Conservation (phyloP, 495 filamentous ascomycete species). For the Penicillium waksmanii region DNA sequence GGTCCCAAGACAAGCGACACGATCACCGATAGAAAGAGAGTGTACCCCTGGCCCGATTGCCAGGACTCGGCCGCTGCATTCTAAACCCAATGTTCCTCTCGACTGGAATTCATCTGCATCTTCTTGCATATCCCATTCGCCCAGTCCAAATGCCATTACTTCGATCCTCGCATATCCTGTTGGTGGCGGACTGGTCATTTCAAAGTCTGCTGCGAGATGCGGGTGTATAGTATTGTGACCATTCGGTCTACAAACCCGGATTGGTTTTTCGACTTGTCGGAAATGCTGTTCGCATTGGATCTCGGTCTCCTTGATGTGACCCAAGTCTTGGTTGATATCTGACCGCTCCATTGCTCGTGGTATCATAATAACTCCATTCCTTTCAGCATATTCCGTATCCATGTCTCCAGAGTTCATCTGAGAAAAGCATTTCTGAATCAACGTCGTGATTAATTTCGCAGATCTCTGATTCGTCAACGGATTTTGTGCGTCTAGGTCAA, state of each 20-base stretch:
- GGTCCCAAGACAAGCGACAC: constrained; percentile 42
- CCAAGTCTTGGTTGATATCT: constrained; percentile 14
- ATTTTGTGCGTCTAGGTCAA: constrained; percentile 29
- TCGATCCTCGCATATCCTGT: constrained; percentile 32
- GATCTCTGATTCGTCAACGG: constrained; percentile 3
- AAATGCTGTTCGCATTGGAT: constrained; percentile 17
- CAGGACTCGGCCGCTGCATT: constrained; percentile 49
- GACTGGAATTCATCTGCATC: constrained; percentile 25
- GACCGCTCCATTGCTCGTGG: constrained; percentile 28
- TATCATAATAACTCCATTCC: constrained; percentile 22
- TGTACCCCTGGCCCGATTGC: constrained; percentile 29
- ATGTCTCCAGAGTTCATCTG: neutral
- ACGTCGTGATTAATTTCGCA: constrained; percentile 13
- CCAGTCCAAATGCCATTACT: constrained; percentile 41
- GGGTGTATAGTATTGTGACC: neutral
- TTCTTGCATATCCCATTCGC: constrained; percentile 39
- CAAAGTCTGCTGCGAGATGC: constrained; percentile 11
- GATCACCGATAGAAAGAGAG: constrained; percentile 45
- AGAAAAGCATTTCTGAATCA: constrained; percentile 25
- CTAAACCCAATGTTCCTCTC: constrained; percentile 38
- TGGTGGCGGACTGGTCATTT: constrained; percentile 6
- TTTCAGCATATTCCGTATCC: constrained; percentile 33
- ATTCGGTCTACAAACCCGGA: constrained; percentile 12
- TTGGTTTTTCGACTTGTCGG: constrained; percentile 8
- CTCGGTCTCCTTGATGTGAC: neutral